A percentile compares a stretch with the other conserved stretches of the same genome.
These are phyloP conservation scores for Cladosporium sp. DNA, from an alignment of 2,329 filamentous ascomycete species.

Conservation along the genomic window DNA sequence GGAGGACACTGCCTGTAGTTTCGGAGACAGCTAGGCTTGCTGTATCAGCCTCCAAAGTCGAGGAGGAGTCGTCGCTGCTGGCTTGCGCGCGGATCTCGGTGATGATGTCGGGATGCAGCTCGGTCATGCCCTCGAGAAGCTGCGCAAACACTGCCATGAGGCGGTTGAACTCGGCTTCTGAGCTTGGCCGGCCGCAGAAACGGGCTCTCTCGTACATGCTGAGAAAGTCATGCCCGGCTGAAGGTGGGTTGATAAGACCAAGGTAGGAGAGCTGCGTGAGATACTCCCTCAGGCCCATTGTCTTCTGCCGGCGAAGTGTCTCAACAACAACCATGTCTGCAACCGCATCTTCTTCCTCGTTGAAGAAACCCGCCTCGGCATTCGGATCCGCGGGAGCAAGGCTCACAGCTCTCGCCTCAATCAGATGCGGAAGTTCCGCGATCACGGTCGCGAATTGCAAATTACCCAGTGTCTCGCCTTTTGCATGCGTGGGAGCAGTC, in stretches of 20 bases:
- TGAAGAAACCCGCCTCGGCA: slow-evolving; percentile 22
- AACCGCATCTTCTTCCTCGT: slow-evolving; percentile 5
- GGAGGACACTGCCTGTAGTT: slow-evolving; percentile 8
- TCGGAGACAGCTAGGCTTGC: slow-evolving; percentile 1
- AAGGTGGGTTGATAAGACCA: slow-evolving; percentile 59
- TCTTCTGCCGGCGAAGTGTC: slow-evolving; percentile 67
- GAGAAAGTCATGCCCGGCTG: slow-evolving; percentile 63
- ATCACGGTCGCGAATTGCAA: slow-evolving; percentile 83
- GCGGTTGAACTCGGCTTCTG: slow-evolving; percentile 69
- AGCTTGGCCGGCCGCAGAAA: slow-evolving; percentile 71
- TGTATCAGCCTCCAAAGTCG: background rate
- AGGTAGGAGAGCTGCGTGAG: slow-evolving; percentile 68
- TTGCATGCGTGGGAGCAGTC: slow-evolving; percentile 66
- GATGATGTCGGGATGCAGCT: slow-evolving; percentile 58
- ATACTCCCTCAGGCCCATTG: slow-evolving; percentile 79
- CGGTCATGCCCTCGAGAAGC: slow-evolving; percentile 72
- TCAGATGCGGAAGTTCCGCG: slow-evolving; percentile 79
- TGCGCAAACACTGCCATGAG: slow-evolving; percentile 85
- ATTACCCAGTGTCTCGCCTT: slow-evolving; percentile 69
- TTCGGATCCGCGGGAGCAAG: slow-evolving; percentile 60
- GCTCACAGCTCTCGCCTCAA: slow-evolving; percentile 91
- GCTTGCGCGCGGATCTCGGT: slow-evolving; percentile 39
- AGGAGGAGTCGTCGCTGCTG: slow-evolving; percentile 16
- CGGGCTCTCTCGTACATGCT: slow-evolving; percentile 78
- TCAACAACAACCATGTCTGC: slow-evolving; percentile 54